Evolutionary conservation across 2,329 filamentous ascomycete species (phyloP), one percentile per base, ranked within the genome.

Genomic region (Cucurbitaria berberidis): DNA sequence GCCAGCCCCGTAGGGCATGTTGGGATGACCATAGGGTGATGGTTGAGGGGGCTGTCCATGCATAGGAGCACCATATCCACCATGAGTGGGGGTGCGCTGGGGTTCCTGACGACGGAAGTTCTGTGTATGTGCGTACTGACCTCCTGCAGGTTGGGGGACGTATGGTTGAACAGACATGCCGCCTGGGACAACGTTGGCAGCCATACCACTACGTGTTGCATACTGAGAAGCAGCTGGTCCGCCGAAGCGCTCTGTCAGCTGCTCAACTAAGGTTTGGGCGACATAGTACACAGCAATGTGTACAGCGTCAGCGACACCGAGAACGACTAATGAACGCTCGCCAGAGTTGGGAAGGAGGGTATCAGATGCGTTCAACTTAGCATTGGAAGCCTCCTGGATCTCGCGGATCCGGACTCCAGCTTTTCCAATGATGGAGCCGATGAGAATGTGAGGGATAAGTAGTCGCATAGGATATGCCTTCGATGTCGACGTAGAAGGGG

Each of bases 131-230:
- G 93, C 93, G 73, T 93, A 98, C 75, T 93, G 93, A 63, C 95
- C 95, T 52, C 91, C 91, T 51, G 91, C 91, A 24, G 93, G 90
- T 75, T 97, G 93, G 44, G 95, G 95, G 51, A 91, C 90, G 74
- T 99, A 99, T 5, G 95, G 95, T n/a, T 98, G 92, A 44, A 99
- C 95, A 76, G 98, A 95, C 92, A 99, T 96, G 57, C 95, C 95
- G 55, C 95, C 95, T 19, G 95, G 95, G 15, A 98, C 91, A 29
- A 93, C 91, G 45, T 93, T 93, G 52, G 93, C 91, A 45, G 95
- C 93, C 44, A 91, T 93, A 58, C 95, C 95, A 70, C 91, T 96
- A 61, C 95, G 88, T 41, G 93, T 96, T 41, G 95, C 95, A 74
- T 99, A 99, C 26, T 95, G 93, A n/a, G 95, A 99, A 44, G 95